These are phyloP conservation scores for Cynanchum wilfordii DNA, from an alignment of 257 asterid species.

Conservation along the genomic window DNA sequence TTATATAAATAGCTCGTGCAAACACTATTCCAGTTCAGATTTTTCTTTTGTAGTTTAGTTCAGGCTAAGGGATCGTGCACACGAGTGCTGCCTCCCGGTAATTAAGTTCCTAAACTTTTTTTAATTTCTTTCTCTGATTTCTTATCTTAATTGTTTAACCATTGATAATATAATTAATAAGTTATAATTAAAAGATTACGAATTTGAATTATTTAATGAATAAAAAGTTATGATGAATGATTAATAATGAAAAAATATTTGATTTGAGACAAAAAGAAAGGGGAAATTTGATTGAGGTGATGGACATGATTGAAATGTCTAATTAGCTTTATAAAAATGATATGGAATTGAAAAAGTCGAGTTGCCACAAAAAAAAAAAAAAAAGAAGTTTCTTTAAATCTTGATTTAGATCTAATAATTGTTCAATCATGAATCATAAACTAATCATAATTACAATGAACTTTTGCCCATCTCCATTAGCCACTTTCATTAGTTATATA, in stretches of 20 bases:
- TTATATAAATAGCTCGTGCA: slow-evolving; percentile 30
- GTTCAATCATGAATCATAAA: slow-evolving; percentile 11
- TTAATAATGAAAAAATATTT: too few relatives aligned
- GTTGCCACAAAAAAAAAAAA: background rate
- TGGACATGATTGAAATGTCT: too few relatives aligned
- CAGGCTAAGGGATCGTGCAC: slow-evolving; percentile 41
- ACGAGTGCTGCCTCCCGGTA: slow-evolving; percentile 30
- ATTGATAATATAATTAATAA: too few relatives aligned
- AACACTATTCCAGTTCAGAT: slow-evolving; percentile 6
- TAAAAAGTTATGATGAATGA: too few relatives aligned
- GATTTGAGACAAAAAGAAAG: too few relatives aligned
- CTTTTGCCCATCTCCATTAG: slow-evolving; percentile 9
- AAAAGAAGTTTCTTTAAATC: background rate
- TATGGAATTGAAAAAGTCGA: too few relatives aligned
- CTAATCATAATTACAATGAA: slow-evolving; percentile 11
- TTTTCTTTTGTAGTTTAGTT: slow-evolving; percentile 14
- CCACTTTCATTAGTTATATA: background rate
- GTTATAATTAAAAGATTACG: too few relatives aligned
- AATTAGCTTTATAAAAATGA: too few relatives aligned
- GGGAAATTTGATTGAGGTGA: too few relatives aligned
- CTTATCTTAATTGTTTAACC: too few relatives aligned
- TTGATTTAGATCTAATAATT: slow-evolving; percentile 15
- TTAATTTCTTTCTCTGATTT: too few relatives aligned
- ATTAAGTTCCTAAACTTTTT: background rate
- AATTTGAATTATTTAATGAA: too few relatives aligned